Percentiles rank a stretch among this genome's conserved stretches.
phyloP scores from a whole-genome alignment of 352 stramenopile species.

The Pythium periplocum region DNA sequence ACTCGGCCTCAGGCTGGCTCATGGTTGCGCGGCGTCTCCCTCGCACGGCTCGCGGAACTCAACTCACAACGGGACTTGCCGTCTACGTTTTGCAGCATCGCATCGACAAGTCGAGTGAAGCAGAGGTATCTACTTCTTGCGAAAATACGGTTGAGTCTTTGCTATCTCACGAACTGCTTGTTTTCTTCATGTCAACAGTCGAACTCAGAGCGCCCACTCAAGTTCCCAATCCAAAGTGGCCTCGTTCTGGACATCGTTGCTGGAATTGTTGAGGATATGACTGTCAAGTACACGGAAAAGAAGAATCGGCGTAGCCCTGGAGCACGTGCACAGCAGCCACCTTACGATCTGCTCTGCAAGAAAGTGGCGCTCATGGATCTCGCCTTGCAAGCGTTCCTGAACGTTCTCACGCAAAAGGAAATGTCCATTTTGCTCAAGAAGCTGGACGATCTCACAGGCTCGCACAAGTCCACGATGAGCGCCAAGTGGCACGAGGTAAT shows the following conservation, averaged over 20 bases:
- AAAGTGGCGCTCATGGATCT: conserved; percentile 83
- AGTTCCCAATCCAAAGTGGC: conserved; percentile 74
- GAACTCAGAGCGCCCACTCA: conserved; percentile 67
- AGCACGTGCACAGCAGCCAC: conserved; percentile 22
- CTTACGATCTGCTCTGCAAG: conserved; percentile 73
- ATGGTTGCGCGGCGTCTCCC: conserved; percentile 65
- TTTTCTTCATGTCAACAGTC: conserved; percentile 6
- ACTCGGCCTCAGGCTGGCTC: conserved; percentile 69
- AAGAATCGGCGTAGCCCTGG: conserved; percentile 11
- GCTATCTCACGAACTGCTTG: too few species aligned
- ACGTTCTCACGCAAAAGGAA: conserved; percentile 63
- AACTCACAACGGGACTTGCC: conserved; percentile 67
- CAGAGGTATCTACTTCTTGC: too few species aligned
- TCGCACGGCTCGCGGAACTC: conserved; percentile 62
- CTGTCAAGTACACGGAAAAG: conserved; percentile 60
- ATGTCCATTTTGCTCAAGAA: conserved; percentile 67
- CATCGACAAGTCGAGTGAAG: conserved; percentile 40
- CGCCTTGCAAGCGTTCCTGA: conserved; percentile 71
- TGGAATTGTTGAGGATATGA: conserved; percentile 73
- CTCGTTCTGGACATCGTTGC: conserved; percentile 78
- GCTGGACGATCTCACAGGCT: conserved; percentile 57
- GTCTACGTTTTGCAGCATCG: conserved; percentile 81
- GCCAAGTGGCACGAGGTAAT: conserved; percentile 77
- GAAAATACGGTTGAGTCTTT: too few species aligned
- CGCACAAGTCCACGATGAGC: conserved; percentile 77